Evolutionary conservation across 108 stramenopile species (phyloP), one percentile per base, ranked within the genome.

Genomic region (Cyclotella distinguenda): DNA sequence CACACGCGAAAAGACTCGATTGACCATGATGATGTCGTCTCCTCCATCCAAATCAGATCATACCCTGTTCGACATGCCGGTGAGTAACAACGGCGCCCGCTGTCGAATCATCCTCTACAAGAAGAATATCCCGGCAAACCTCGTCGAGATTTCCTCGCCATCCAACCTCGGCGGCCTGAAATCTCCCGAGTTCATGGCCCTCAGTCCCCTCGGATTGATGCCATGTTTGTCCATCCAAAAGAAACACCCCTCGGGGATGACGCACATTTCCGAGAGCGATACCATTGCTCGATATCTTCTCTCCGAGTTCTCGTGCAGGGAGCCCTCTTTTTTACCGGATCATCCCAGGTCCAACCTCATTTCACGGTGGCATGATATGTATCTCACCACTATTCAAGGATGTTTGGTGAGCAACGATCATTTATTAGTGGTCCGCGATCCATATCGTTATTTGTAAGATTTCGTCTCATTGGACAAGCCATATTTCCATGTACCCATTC

Each of bases 151-250:
- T 19, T 48, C 88, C 23, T 73, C 89, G 7, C 95, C 94, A 0
- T 31, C 48, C 34, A 80, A 83, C 19, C 25, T 95, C 7, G 97
- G 97, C 13, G 97, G 97, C 6, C 70, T 94, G 21, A 93, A 91
- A 72, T 84, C 92, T 12, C 66, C 64, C 3, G 92, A 91, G 21
- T 97, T 87, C 63, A 70, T 94, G 7, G 50, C 53, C 31, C 51
- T 89, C 16, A 94, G 89, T 71, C 95, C 95, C 0, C 90, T 94
- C 45, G 96, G 95, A 9, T 95, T 97, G 75, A 94, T 97, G 79
- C 96, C 96, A 11, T 60, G 80, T 8, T 61, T 95, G 10, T 21
- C 64, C 0, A 52, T 79, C 13, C 72, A 61, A 32, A 78, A 66
- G 28, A n/a, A 52, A 11, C 50, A 38, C n/a, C 45, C 1, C 0